Percentiles rank a stretch among this genome's conserved stretches.
Evolutionary conservation across 2,329 filamentous ascomycete species (phyloP).

Genomic region (Xylaria sp.): DNA sequence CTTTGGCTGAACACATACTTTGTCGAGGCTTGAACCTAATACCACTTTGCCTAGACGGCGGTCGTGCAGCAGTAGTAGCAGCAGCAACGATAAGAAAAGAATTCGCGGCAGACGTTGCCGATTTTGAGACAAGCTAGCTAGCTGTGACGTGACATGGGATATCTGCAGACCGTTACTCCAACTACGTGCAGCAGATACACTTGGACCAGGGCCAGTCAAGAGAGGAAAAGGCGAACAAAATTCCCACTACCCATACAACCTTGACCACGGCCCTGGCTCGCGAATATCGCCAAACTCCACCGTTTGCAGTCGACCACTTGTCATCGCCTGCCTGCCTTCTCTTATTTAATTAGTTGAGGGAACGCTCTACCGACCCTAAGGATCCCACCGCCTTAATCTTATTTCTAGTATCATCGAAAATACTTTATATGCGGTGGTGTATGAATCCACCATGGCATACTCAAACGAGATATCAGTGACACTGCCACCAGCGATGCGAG

Average conservation of each 20-base stretch:
- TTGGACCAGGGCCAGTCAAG: constrained; percentile 18
- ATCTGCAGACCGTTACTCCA: constrained; percentile 28
- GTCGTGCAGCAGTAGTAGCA: neutral
- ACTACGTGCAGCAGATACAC: constrained; percentile 23
- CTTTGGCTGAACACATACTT: constrained; percentile 1
- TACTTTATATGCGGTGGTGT: constrained; percentile 7
- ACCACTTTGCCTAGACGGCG: constrained; percentile 1
- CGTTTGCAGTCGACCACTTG: neutral
- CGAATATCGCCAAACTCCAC: constrained; percentile 21
- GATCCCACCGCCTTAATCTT: neutral
- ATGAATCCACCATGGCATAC: constrained; percentile 26
- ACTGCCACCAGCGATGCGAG: constrained; percentile 10
- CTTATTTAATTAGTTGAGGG: constrained; percentile 13
- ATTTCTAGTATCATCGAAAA: neutral
- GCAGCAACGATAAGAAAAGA: constrained; percentile 20
- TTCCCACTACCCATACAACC: constrained; percentile 23
- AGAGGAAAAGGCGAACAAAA: constrained; percentile 14
- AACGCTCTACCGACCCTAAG: constrained; percentile 1
- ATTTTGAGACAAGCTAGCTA: constrained; percentile 13
- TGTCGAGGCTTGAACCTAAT: neutral
- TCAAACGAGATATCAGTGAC: constrained; percentile 15
- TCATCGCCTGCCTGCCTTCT: constrained; percentile 4
- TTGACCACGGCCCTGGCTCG: constrained; percentile 16
- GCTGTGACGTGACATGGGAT: constrained; percentile 28
- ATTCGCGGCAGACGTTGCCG: constrained; percentile 9